Conservation (phyloP, 1,139 yeast species). For the Yamadazyma membranifaciens region DNA sequence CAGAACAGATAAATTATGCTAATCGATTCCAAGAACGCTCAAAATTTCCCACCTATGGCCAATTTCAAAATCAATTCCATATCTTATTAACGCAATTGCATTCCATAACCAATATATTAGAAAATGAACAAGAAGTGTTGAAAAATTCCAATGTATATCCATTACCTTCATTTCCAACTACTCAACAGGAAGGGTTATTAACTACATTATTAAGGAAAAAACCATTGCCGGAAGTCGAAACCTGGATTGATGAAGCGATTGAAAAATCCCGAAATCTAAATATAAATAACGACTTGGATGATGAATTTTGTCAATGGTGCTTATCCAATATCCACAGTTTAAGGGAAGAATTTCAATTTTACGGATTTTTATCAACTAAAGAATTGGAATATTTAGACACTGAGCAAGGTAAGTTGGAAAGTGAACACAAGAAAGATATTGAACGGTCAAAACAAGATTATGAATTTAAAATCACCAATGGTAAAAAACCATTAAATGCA, state of each 20-base stretch:
- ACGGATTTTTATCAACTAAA: constrained; percentile 56
- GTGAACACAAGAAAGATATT: constrained; percentile 24
- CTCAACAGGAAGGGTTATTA: constrained; percentile 76
- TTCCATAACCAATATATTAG: constrained; percentile 67
- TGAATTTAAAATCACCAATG: constrained; percentile 30
- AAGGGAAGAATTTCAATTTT: constrained; percentile 57
- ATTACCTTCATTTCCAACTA: constrained; percentile 76
- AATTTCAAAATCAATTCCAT: constrained; percentile 74
- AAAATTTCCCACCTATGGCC: constrained; percentile 40
- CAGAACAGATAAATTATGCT: constrained; percentile 43
- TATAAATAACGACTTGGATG: constrained; percentile 40
- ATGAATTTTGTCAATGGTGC: constrained; percentile 65
- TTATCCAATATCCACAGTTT: constrained; percentile 48
- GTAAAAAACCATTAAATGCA: constrained; percentile 32
- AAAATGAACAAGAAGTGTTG: constrained; percentile 58
- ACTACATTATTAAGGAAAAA: constrained; percentile 85
- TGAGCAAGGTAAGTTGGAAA: constrained; percentile 40
- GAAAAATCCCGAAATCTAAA: constrained; percentile 25
- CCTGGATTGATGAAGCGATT: constrained; percentile 70
- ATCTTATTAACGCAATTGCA: constrained; percentile 79
- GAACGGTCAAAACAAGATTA: constrained; percentile 27
- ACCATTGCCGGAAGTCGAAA: constrained; percentile 84
- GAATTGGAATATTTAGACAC: constrained; percentile 40
- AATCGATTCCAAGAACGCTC: constrained; percentile 38
- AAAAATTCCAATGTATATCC: constrained; percentile 78